Evolutionary conservation across 2,329 filamentous ascomycete genomes (phyloP), one percentile per base, ranked within the genome.

Genomic region (Penicillium sp.): DNA sequence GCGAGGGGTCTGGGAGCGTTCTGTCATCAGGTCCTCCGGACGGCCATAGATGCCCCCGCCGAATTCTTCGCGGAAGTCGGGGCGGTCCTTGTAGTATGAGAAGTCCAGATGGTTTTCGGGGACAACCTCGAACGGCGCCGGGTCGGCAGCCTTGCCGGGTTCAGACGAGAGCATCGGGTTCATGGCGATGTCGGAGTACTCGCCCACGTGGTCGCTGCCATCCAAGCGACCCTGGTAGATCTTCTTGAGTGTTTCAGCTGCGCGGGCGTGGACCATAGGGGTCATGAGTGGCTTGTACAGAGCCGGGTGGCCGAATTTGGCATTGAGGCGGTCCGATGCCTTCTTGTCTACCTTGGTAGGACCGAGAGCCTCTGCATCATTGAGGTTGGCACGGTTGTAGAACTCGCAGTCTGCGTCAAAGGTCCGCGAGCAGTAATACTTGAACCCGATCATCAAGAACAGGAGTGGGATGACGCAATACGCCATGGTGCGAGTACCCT

Each of bases 251-350:
- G 94, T 82, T 56, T 94, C 92, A 67, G 94, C 90, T 2, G 91
- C 90, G 74, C 89, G 96, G 51, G 90, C 89, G 66, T 95, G 89
- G 3, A 97, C 93, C 92, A 97, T 97, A 2, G 93, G 93, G 0
- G 92, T 96, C 65, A 93, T 92, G 20, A 97, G 81, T 3, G 89
- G 88, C 73, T 89, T 89, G 78, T 94, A 96, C 15, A 97, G 81
- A 4, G 90, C 92, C 1, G 93, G 94, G 70, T 99, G 91, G 2
- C 54, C 92, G 69, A 97, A 99, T 25, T 86, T 56, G 84, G 88
- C 53, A 92, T 83, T 66, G 84, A 88, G 72, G 88, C 92, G 69
- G 75, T 87, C 66, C 82, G 84, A 70, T 6, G 70, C 67, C 57
- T 75, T 78, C 60, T 68, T 79, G 57, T 61, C 75, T 62, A 54